These are phyloP conservation scores for Verbascum thapsus DNA, from an alignment of 257 asterid genomes.

Conservation along the genomic window DNA sequence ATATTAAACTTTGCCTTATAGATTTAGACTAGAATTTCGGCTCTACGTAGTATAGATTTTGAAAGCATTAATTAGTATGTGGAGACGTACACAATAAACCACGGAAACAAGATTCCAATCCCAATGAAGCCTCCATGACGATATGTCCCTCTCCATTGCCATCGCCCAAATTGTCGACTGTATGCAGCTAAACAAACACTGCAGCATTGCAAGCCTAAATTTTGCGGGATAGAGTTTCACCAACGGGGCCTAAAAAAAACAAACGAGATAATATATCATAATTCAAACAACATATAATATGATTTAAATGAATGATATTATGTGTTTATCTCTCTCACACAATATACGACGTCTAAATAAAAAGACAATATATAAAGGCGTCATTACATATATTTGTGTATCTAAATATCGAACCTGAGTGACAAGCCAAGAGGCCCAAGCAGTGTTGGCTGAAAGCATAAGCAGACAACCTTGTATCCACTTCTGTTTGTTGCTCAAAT, in stretches of 20 bases:
- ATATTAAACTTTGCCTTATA: too few relatives aligned
- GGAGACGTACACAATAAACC: conserved; percentile 63
- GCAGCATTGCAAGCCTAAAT: conserved; percentile 51
- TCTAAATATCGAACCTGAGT: too few relatives aligned
- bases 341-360: neutral
- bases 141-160: conserved; percentile 48
- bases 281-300: too few relatives aligned
- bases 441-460: conserved; percentile 52
- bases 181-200: conserved; percentile 65
- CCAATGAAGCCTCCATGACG: conserved; percentile 65
- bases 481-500: conserved; percentile 32
- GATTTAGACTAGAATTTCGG: neutral
- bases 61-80: neutral
- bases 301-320: too few relatives aligned
- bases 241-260: conserved; percentile 55
- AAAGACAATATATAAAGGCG: too few relatives aligned
- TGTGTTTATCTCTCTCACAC: too few relatives aligned
- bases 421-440: conserved; percentile 68
- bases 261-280: too few relatives aligned
- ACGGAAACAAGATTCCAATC: conserved; percentile 63
- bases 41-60: neutral
- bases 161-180: conserved; percentile 61
- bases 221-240: conserved; percentile 62
- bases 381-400: too few relatives aligned
- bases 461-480: conserved; percentile 56